Percentiles rank a stretch among this genome's conserved stretches.
Conservation (phyloP, 768 basidiomycete species). For the Termitomyces sp. region DNA sequence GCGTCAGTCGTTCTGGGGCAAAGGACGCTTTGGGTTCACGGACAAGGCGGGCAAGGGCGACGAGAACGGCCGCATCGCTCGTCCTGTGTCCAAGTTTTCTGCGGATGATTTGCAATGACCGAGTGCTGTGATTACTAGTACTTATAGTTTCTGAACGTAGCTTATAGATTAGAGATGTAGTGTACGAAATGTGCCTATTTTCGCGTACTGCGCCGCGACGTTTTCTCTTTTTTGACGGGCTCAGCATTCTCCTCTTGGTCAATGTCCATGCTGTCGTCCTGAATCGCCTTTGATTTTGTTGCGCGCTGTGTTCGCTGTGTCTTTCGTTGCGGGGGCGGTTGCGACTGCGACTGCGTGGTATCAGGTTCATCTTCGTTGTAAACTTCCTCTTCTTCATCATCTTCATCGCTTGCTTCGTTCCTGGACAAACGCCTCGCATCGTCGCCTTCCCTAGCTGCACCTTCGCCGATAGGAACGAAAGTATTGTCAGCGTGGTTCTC, state of each 20-base stretch:
- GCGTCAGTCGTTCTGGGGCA: slow-evolving; percentile 78
- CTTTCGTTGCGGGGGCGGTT: slow-evolving; percentile 3
- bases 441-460: slow-evolving; percentile 57
- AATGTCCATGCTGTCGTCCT: slow-evolving; percentile 30
- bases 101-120: slow-evolving; percentile 2
- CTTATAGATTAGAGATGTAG: slow-evolving; percentile 6
- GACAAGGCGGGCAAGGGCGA: slow-evolving; percentile 31
- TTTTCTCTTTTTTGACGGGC: slow-evolving; percentile 14
- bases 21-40: slow-evolving; percentile 83
- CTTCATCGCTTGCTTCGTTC: slow-evolving; percentile 34
- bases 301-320: slow-evolving; percentile 27
- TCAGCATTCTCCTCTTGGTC: slow-evolving; percentile 16
- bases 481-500: slow-evolving; percentile 35
- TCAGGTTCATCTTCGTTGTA: slow-evolving; percentile 39
- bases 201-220: slow-evolving; percentile 12
- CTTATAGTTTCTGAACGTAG: not conserved
- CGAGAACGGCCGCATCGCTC: slow-evolving; percentile 43
- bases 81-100: slow-evolving; percentile 2
- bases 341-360: slow-evolving; percentile 16
- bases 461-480: slow-evolving; percentile 62
- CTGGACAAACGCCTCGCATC: slow-evolving; percentile 33
- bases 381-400: slow-evolving; percentile 40
- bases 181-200: slow-evolving; percentile 9
- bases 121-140: not conserved
- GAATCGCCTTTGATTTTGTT: slow-evolving; percentile 23